Conservation (phyloP, 75 land plant species). For the Sequoiadendron giganteum region DNA sequence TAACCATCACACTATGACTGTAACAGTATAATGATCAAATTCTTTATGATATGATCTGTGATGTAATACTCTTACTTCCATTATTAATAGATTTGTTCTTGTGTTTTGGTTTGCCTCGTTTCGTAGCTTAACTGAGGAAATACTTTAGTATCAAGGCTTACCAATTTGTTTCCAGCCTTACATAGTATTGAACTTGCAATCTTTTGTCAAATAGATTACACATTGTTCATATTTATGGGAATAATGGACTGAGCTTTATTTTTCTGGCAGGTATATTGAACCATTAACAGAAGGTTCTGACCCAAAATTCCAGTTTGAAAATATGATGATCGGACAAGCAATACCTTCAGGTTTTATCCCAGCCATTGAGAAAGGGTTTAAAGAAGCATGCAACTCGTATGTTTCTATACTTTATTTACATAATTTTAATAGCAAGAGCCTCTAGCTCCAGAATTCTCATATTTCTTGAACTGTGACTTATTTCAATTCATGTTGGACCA, state of each 20-base stretch:
- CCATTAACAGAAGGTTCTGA: conserved; percentile 78
- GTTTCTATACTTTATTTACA: conserved; percentile 15
- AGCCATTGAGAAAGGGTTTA: conserved; percentile 97
- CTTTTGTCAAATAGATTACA: not conserved
- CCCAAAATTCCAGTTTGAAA: conserved; percentile 93
- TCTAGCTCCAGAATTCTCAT: not conserved
- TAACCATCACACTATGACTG: too few species aligned
- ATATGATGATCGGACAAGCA: conserved; percentile 88
- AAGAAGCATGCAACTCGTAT: conserved; percentile 94
- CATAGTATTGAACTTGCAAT: not conserved
- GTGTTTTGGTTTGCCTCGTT: not conserved
- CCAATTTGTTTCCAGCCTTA: not conserved
- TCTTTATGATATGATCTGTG: not conserved
- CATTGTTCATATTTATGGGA: not conserved
- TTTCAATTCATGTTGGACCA: conserved; percentile 2
- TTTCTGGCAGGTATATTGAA: conserved; percentile 73
- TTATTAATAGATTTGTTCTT: not conserved
- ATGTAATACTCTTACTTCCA: not conserved
- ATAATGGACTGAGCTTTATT: not conserved
- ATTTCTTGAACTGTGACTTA: not conserved
- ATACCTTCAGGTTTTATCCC: conserved; percentile 87
- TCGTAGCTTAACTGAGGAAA: not conserved
- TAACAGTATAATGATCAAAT: not conserved
- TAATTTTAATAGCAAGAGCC: not conserved
- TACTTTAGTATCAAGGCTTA: not conserved